Percentiles rank a stretch among this genome's conserved stretches.
Conservation (phyloP, 805 yeast species). For the Kluyveromyces wickerhamii region DNA sequence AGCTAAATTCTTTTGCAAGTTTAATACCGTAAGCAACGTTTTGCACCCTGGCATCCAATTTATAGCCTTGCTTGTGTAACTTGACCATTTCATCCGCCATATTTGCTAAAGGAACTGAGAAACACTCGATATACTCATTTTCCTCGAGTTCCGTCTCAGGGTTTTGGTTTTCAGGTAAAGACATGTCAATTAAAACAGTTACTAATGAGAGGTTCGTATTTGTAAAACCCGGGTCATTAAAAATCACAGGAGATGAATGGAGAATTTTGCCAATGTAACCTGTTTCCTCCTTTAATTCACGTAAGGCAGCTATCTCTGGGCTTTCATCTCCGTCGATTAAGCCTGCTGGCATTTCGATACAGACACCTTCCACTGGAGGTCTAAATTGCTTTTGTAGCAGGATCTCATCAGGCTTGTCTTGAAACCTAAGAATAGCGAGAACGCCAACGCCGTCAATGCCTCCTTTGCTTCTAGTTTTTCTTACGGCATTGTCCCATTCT, state of each 20-base stretch:
- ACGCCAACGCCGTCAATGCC: slow-evolving; percentile 89
- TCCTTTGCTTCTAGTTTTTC: slow-evolving; percentile 56
- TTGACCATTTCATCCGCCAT: slow-evolving; percentile 48
- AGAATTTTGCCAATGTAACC: slow-evolving; percentile 72
- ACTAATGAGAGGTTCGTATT: slow-evolving; percentile 82
- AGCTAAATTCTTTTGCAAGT: slow-evolving; percentile 38
- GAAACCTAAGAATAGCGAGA: slow-evolving; percentile 55
- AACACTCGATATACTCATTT: slow-evolving; percentile 87
- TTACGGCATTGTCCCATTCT: slow-evolving; percentile 86
- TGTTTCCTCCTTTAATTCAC: slow-evolving; percentile 89
- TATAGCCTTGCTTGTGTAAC: slow-evolving; percentile 58
- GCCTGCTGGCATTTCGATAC: slow-evolving; percentile 95
- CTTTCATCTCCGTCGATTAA: slow-evolving; percentile 78
- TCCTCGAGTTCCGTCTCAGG: slow-evolving; percentile 80
- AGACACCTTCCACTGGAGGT: slow-evolving; percentile 84
- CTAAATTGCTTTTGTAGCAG: slow-evolving; percentile 84
- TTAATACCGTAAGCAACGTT: slow-evolving; percentile 77
- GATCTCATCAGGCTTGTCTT: slow-evolving; percentile 41
- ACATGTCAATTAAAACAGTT: slow-evolving; percentile 66
- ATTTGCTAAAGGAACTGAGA: slow-evolving; percentile 54
- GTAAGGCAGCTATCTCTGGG: slow-evolving; percentile 68
- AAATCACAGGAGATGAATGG: slow-evolving; percentile 41
- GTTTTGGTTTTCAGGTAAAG: slow-evolving; percentile 51
- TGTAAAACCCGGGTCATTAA: slow-evolving; percentile 81
- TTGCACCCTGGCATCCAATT: slow-evolving; percentile 80